Base-by-base conservation (phyloP, 129 eudicot genomes). In the Tanacetum coccineum region DNA sequence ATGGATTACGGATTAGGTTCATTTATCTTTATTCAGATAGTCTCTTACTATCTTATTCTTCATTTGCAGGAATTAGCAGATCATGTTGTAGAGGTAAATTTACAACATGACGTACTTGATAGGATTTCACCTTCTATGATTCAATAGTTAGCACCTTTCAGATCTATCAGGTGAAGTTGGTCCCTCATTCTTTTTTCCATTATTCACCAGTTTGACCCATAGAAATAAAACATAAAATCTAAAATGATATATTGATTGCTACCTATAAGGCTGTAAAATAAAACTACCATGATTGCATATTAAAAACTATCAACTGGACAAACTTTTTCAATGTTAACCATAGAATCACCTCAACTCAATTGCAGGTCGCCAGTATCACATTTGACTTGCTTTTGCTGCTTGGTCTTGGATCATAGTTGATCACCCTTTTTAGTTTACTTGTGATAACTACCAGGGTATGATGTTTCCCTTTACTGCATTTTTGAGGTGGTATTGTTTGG, bases 91-190 rank as follows among this genome's bases (percentile, higher is more conserved):
- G 90, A 94, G 63, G 97, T 94, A 74, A 94, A 74, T 67, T 66
- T 84, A 79, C 99, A 89, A 44, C 90, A 94, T 72, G 99, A 94
- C 22, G 81, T 75, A 25, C 79, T 94, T 21, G 95, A 94, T 82
- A 97, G 88, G 68, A 76, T 80, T 94, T 89, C 74, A 89, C 95
- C 45, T 94, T 94, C 73, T 94, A 94, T 54, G 99, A 94, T 67
- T 89, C 94, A 13, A 89, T 88, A 28, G 70, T 72, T 66, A 78
- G 81, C 51, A 84, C 70, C 13, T 78, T 94, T 13, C 91, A 89
- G 69, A 94, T 94, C 58, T 87, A 94, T 82, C 97, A 94, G 97
- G 99, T 94, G 5, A 59, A 12, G 52, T 30, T 17, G 26, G 28
- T 51, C 18, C 14, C 64, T 13, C 15, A 9, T 63, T 25, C 63